Evolutionary conservation across 805 yeast genomes (phyloP).

Genomic region (Candida vaughaniae): DNA sequence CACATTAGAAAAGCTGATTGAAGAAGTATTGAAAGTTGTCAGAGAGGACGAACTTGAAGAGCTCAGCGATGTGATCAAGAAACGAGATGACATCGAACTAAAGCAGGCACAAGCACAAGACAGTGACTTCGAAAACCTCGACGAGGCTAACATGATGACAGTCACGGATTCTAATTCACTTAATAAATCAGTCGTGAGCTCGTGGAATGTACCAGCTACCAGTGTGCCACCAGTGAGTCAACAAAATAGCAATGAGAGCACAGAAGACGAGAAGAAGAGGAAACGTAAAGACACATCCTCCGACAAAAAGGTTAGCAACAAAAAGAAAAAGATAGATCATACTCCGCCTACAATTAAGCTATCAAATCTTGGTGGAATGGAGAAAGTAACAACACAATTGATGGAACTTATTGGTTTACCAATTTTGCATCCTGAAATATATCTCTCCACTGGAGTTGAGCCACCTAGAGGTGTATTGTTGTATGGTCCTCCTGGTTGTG

Average conservation of each 20-base stretch:
- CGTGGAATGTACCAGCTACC: constrained; percentile 50
- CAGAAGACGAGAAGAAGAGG: constrained; percentile 32
- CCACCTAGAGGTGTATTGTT: constrained; percentile 91
- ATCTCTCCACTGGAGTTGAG: constrained; percentile 81
- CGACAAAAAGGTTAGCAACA: constrained; percentile 24
- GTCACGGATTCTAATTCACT: constrained; percentile 64
- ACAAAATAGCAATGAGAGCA: background rate
- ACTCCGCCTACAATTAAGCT: constrained; percentile 69
- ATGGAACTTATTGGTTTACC: constrained; percentile 93
- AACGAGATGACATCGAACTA: constrained; percentile 11
- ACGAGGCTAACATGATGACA: constrained; percentile 54
- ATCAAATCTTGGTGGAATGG: constrained; percentile 85
- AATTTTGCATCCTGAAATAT: constrained; percentile 89
- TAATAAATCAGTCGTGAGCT: constrained; percentile 71
- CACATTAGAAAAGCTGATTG: constrained; percentile 61
- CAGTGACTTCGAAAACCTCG: constrained; percentile 43
- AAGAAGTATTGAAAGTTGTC: constrained; percentile 53
- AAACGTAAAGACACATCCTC: constrained; percentile 34
- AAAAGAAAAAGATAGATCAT: constrained; percentile 51
- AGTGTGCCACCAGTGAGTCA: background rate
- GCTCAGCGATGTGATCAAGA: constrained; percentile 32
- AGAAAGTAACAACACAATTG: constrained; percentile 75
- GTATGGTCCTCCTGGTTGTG: constrained; percentile 99
- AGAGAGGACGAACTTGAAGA: constrained; percentile 64
- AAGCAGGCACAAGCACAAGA: constrained; percentile 21